phyloP scores from a whole-genome alignment of 371 early-diverging fungal species.

The Phascolomyces articulosus region DNA sequence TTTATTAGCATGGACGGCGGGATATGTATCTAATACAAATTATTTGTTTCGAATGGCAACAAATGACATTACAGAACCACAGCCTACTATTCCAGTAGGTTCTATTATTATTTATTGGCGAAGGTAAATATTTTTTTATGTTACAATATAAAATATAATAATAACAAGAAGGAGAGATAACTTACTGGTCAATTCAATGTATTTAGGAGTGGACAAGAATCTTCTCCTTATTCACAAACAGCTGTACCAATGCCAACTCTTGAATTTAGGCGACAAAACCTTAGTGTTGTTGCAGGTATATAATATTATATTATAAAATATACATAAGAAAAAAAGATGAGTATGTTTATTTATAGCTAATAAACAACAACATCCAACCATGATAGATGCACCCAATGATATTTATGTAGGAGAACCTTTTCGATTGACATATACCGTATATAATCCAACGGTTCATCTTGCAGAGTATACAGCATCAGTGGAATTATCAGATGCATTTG shows the following conservation, averaged over 20 bases:
- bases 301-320: neutral
- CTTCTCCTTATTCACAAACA: slow-evolving; percentile 26
- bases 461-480: slow-evolving; percentile 61
- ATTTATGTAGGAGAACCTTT: slow-evolving; percentile 63
- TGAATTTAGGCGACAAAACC: slow-evolving; percentile 31
- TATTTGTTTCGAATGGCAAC: slow-evolving; percentile 40
- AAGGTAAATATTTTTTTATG: slow-evolving; percentile 39
- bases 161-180: too few species aligned
- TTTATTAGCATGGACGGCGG: slow-evolving; percentile 41
- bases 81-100: slow-evolving; percentile 36
- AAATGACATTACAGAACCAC: slow-evolving; percentile 36
- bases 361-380: neutral
- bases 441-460: slow-evolving; percentile 62
- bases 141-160: too few species aligned
- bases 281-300: slow-evolving; percentile 44
- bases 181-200: neutral
- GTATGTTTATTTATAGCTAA: neutral
- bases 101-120: slow-evolving; percentile 42
- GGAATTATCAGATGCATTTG: slow-evolving; percentile 76
- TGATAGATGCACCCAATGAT: slow-evolving; percentile 52
- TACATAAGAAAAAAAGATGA: too few species aligned
- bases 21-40: slow-evolving; percentile 44
- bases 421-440: slow-evolving; percentile 58
- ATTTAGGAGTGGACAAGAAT: slow-evolving; percentile 25
- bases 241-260: slow-evolving; percentile 29